These are phyloP conservation scores for Nakazawaea wickerhamii DNA, from an alignment of 805 yeast species.

Conservation along the genomic window DNA sequence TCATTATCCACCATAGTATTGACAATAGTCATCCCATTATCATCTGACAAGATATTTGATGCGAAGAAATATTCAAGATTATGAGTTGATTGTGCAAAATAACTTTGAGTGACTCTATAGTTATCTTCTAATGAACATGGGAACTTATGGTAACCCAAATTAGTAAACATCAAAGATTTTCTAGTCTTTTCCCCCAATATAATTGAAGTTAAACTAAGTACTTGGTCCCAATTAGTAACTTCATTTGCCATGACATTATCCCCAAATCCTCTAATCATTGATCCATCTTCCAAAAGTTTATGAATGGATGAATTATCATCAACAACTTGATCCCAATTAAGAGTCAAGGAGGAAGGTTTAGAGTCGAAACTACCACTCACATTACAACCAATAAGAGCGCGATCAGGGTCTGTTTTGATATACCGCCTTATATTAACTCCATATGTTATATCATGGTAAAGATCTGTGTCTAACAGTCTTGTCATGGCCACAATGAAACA, in stretches of 20 bases:
- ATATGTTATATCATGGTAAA: not conserved
- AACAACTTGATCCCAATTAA: slow-evolving; percentile 1
- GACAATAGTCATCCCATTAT: slow-evolving; percentile 8
- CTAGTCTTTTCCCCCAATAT: too few relatives aligned
- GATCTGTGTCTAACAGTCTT: not conserved
- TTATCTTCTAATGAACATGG: not conserved
- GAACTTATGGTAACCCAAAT: slow-evolving; percentile 5
- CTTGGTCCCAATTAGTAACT: slow-evolving; percentile 1
- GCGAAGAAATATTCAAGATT: slow-evolving; percentile 1
- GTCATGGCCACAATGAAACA: slow-evolving; percentile 7
- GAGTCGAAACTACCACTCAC: not conserved
- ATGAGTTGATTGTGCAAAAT: slow-evolving; percentile 7
- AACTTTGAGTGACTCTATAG: not conserved
- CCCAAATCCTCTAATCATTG: slow-evolving; percentile 1
- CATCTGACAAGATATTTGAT: slow-evolving; percentile 1
- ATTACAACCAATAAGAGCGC: slow-evolving; percentile 6
- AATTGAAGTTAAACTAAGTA: not conserved
- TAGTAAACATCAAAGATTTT: slow-evolving; percentile 8
- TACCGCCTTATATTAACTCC: slow-evolving; percentile 11
- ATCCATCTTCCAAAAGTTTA: not conserved
- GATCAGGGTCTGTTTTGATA: not conserved
- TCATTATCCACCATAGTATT: slow-evolving; percentile 8
- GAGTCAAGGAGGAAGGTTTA: not conserved
- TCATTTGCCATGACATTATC: not conserved
- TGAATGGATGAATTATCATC: not conserved